Percentiles rank a stretch among this genome's conserved stretches.
These are phyloP conservation scores for Alternaria tenuissima DNA, from an alignment of 2,329 filamentous ascomycete species.

Conservation along the genomic window DNA sequence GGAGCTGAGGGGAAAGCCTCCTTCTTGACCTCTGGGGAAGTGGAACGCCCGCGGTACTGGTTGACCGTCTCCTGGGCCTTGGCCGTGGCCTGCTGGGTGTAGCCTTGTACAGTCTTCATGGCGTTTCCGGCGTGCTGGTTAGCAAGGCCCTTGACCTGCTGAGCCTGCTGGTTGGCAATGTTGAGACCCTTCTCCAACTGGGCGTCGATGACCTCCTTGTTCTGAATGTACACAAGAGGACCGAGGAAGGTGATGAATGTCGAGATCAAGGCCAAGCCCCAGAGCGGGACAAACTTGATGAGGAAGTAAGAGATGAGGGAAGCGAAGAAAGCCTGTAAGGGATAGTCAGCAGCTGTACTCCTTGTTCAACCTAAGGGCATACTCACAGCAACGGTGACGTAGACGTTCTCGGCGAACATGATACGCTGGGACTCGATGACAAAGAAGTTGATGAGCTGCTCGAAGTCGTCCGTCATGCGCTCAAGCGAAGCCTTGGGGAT, in stretches of 20 bases:
- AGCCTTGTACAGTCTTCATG: slow-evolving; percentile 64
- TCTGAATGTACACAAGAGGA: slow-evolving; percentile 70
- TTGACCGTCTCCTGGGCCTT: slow-evolving; percentile 64
- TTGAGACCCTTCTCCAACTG: slow-evolving; percentile 64
- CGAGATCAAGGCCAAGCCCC: slow-evolving; percentile 67
- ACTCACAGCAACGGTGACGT: slow-evolving; percentile 67
- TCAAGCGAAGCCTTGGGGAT: slow-evolving; percentile 71
- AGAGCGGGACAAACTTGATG: slow-evolving; percentile 71
- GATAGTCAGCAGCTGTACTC: slow-evolving; percentile 9
- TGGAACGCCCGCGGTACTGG: slow-evolving; percentile 49
- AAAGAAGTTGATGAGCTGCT: slow-evolving; percentile 73
- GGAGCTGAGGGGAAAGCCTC: slow-evolving; percentile 29
- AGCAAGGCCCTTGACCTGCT: slow-evolving; percentile 67
- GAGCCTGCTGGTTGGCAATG: slow-evolving; percentile 65
- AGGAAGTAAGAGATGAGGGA: slow-evolving; percentile 69
- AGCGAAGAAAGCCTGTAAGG: slow-evolving; percentile 63
- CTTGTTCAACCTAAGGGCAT: background rate
- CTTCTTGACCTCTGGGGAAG: slow-evolving; percentile 44
- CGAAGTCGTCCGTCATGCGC: slow-evolving; percentile 67
- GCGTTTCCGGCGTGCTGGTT: slow-evolving; percentile 67
- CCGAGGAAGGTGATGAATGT: slow-evolving; percentile 65
- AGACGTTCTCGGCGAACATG: slow-evolving; percentile 71
- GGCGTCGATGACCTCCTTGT: slow-evolving; percentile 69
- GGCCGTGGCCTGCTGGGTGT: slow-evolving; percentile 67
- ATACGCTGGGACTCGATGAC: slow-evolving; percentile 73